These are phyloP conservation scores for Ascochyta rabiei DNA, from an alignment of 2,329 filamentous ascomycete genomes.

Conservation along the genomic window DNA sequence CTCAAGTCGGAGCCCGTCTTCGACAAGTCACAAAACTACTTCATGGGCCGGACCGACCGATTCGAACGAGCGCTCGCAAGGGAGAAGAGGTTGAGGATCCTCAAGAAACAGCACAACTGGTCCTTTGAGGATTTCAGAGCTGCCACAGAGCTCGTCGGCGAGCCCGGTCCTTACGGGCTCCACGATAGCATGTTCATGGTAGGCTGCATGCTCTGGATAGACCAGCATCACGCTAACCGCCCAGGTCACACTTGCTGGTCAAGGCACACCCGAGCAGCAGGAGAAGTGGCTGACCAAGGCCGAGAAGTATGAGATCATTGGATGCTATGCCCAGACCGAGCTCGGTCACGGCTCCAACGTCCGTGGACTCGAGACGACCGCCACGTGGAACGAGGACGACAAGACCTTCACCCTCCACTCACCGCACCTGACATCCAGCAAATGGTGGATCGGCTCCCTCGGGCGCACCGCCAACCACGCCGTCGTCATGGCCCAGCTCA, in stretches of 20 bases:
- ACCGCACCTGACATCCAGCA: constrained; percentile 74
- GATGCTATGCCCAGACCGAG: constrained; percentile 83
- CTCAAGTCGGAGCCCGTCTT: constrained; percentile 72
- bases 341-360: constrained; percentile 78
- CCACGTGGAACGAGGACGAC: constrained; percentile 74
- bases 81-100: constrained; percentile 71
- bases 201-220: constrained; percentile 21
- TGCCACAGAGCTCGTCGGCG: constrained; percentile 72
- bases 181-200: constrained; percentile 74
- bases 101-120: constrained; percentile 73
- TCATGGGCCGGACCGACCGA: constrained; percentile 70
- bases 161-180: constrained; percentile 75
- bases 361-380: constrained; percentile 67
- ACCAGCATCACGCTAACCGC: constrained; percentile 13
- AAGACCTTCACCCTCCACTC: constrained; percentile 79
- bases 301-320: constrained; percentile 72
- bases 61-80: constrained; percentile 73
- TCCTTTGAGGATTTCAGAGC: constrained; percentile 65
- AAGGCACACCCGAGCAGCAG: constrained; percentile 75
- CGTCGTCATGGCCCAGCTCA: constrained; percentile 78
- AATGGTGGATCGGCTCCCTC: constrained; percentile 85
- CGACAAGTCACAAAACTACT: constrained; percentile 80
- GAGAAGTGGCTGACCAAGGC: constrained; percentile 74
- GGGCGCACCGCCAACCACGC: constrained; percentile 78
- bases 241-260: constrained; percentile 70